Evolutionary conservation across 2,329 filamentous ascomycete genomes (phyloP).

Genomic region (Leptodontidium sp.): DNA sequence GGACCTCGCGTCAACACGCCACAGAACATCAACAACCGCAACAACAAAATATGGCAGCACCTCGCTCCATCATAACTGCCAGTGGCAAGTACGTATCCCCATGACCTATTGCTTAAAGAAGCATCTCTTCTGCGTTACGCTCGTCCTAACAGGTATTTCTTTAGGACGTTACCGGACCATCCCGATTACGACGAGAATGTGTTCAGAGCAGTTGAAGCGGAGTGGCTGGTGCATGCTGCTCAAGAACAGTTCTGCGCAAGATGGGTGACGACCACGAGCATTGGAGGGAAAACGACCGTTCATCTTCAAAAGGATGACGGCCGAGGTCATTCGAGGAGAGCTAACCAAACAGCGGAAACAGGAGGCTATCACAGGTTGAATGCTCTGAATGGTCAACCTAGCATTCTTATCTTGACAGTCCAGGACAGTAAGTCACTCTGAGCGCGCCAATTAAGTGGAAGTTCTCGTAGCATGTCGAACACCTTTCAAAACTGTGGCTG

Average conservation of each 20-base stretch:
- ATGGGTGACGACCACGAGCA: constrained; percentile 4
- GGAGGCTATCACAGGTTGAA: not conserved
- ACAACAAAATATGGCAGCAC: not conserved
- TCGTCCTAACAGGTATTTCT: not conserved
- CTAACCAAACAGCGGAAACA: not conserved
- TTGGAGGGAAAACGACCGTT: not conserved
- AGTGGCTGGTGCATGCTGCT: not conserved
- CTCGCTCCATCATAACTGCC: not conserved
- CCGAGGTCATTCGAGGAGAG: not conserved
- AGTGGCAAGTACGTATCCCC: not conserved
- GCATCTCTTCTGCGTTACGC: not conserved
- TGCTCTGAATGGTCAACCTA: not conserved
- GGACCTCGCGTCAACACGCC: not conserved
- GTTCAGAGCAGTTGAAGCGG: not conserved
- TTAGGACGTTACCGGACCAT: not conserved
- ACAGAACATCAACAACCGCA: not conserved
- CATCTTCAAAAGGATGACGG: constrained; percentile 16
- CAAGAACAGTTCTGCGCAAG: not conserved
- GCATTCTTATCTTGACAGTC: constrained; percentile 3
- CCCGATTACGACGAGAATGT: not conserved
- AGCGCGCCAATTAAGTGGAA: not conserved
- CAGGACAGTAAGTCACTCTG: constrained; percentile 10
- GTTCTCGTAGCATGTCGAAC: not conserved
- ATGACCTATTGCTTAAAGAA: not conserved
- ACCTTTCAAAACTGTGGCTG: no score